These are phyloP conservation scores for Saccharomycopsis guyanensis DNA, from an alignment of 805 yeast species.

Conservation along the genomic window DNA sequence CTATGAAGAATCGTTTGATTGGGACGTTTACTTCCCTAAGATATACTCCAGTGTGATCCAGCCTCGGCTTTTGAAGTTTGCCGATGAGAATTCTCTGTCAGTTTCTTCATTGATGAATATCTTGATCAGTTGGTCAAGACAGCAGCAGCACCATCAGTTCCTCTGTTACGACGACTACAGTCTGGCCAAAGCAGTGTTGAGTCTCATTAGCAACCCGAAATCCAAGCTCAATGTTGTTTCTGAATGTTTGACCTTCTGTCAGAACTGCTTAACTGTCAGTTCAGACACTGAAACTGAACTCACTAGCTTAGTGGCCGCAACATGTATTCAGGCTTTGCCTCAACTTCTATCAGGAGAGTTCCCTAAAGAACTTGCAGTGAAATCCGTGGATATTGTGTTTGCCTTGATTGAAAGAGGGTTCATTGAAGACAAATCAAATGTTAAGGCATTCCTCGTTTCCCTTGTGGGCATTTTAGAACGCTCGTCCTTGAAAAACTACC, in stretches of 20 bases:
- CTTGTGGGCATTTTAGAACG: slow-evolving; percentile 30
- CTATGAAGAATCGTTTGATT: slow-evolving; percentile 30
- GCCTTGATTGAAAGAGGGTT: slow-evolving; percentile 50
- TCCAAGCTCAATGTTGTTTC: slow-evolving; percentile 62
- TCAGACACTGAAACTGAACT: slow-evolving; percentile 25
- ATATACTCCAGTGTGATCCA: slow-evolving; percentile 48
- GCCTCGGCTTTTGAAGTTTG: slow-evolving; percentile 64
- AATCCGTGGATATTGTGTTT: slow-evolving; percentile 45
- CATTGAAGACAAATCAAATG: slow-evolving; percentile 44
- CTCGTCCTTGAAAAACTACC: slow-evolving; percentile 8
- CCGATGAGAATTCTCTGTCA: slow-evolving; percentile 72
- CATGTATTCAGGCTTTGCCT: slow-evolving; percentile 46
- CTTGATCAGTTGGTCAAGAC: slow-evolving; percentile 50
- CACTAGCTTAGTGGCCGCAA: slow-evolving; percentile 4
- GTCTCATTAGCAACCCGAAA: slow-evolving; percentile 42
- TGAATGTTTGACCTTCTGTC: slow-evolving; percentile 46
- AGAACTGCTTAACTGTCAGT: slow-evolving; percentile 36
- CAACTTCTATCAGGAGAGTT: background rate
- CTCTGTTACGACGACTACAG: slow-evolving; percentile 48
- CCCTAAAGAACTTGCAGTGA: slow-evolving; percentile 39
- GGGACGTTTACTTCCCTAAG: slow-evolving; percentile 45
- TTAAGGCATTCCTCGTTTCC: slow-evolving; percentile 50
- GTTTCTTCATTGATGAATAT: slow-evolving; percentile 70
- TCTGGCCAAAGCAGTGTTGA: slow-evolving; percentile 48
- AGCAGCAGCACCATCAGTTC: slow-evolving; percentile 39